Base-by-base conservation (phyloP, 1,139 yeast species). In the Nakaseomyces bracarensis region DNA sequence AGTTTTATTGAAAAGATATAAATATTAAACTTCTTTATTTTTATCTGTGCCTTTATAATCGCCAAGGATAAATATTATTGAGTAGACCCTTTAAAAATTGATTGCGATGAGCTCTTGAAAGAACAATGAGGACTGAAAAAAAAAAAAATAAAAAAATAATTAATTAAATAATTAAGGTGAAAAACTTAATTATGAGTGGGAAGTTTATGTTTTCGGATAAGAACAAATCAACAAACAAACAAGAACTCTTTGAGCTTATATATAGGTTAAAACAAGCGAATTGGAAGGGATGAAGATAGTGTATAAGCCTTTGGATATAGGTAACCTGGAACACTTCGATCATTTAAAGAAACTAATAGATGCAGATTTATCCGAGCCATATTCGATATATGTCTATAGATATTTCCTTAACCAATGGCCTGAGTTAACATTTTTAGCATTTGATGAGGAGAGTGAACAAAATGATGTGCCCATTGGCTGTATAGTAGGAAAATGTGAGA, bases 401-500 rank as follows among this genome's bases (percentile, higher is more conserved):
- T 81, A 77, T 58, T 82, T 82, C 55, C 61, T 81, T 25, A 76
- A 76, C 49, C 77, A 77, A 51, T 79, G 85, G 83, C 86, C 87
- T 0, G 71, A 77, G 27, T 63, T 79, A 33, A 74, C 82, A 40
- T 67, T 68, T 40, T 48, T 78, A 45, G 83, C 79, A 4, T 63
- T 60, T 35, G 67, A 64, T 41, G 33, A 4, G 9, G 33, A 28
- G 6, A 11, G 19, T 7, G 33, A 14, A 6, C 53, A 55, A 3
- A 65, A 61, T 4, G 33, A 40, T 1, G 60, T 58, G 15, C 71
- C 78, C 0, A 71, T 89, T 14, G 98, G 97, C 3, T 85, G 83
- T 34, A 79, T 89, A 16, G 84, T 91, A 8, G 81, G 95, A 46
- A 86, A 86, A 56, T 74, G 79, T n/a, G 94, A 83, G 51, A 69